Percentiles rank a stretch among this genome's conserved stretches.
These are phyloP conservation scores for Alternaria gaisen DNA, from an alignment of 2,329 filamentous ascomycete species.

Conservation along the genomic window DNA sequence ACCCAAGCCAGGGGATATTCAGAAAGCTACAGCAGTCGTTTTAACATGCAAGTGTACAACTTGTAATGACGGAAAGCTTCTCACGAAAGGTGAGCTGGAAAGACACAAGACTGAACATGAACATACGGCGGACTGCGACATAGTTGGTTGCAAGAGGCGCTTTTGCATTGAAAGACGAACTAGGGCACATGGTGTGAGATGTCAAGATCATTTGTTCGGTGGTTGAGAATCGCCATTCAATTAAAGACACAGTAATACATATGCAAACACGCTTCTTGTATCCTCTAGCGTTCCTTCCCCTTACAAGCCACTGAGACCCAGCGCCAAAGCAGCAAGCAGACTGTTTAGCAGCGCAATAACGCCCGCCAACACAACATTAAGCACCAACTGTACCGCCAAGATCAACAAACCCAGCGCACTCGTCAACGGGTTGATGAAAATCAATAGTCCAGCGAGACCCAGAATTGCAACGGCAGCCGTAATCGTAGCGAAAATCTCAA, in stretches of 20 bases:
- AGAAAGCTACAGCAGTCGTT: slow-evolving; percentile 22
- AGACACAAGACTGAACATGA: slow-evolving; percentile 38
- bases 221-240: neutral
- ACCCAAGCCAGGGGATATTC: slow-evolving; percentile 18
- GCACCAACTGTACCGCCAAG: slow-evolving; percentile 24
- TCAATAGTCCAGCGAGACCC: slow-evolving; percentile 22
- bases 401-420: slow-evolving; percentile 24
- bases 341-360: slow-evolving; percentile 28
- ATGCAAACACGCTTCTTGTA: neutral
- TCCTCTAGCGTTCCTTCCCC: neutral
- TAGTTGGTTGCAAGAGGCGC: slow-evolving; percentile 30
- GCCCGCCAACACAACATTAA: slow-evolving; percentile 24
- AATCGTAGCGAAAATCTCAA: slow-evolving; percentile 32
- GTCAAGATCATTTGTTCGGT: slow-evolving; percentile 22
- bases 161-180: slow-evolving; percentile 30
- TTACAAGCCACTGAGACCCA: slow-evolving; percentile 21
- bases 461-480: slow-evolving; percentile 26
- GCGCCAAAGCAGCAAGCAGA: slow-evolving; percentile 20
- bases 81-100: slow-evolving; percentile 37
- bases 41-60: slow-evolving; percentile 30
- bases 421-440: slow-evolving; percentile 28
- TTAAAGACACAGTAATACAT: neutral
- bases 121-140: slow-evolving; percentile 30
- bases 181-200: slow-evolving; percentile 3
- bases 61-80: slow-evolving; percentile 33